A percentile compares a stretch with the other conserved stretches of the same genome.
These are phyloP conservation scores for Asparagopsis taxiformis DNA, from an alignment of 31 red algal species.

Conservation along the genomic window DNA sequence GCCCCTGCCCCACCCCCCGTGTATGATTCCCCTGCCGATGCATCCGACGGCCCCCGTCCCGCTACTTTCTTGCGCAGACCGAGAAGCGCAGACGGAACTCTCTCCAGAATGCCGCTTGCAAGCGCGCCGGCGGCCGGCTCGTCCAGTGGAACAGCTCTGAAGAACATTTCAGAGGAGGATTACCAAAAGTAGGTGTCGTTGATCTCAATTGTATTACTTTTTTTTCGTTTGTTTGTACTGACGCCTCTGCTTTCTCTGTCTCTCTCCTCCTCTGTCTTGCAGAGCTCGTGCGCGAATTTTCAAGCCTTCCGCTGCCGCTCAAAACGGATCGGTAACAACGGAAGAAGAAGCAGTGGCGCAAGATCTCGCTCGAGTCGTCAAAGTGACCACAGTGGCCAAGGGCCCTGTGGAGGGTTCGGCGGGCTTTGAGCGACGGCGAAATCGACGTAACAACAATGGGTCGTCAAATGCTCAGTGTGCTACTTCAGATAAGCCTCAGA, in stretches of 20 bases:
- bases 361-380: background rate
- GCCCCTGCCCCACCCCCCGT: background rate
- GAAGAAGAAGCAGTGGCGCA: background rate
- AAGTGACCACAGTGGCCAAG: slow-evolving; percentile 28
- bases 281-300: slow-evolving; percentile 71
- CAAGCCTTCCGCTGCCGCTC: slow-evolving; percentile 3
- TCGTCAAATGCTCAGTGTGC: background rate
- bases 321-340: background rate
- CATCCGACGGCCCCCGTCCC: slow-evolving; percentile 12
- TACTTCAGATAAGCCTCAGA: background rate
- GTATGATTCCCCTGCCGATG: background rate
- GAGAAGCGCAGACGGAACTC: slow-evolving; percentile 22
- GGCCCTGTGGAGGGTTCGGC: slow-evolving; percentile 43
- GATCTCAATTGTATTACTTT: background rate
- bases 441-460: no score
- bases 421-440: slow-evolving; percentile 71
- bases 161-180: slow-evolving; percentile 59
- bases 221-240: background rate
- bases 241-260: background rate
- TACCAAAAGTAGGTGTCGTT: slow-evolving; percentile 64
- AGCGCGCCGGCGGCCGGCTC: background rate
- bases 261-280: background rate
- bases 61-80: slow-evolving; percentile 15
- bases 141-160: slow-evolving; percentile 11
- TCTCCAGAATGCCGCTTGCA: background rate